These are phyloP conservation scores for Puccinia horiana DNA, from an alignment of 1,284 basidiomycete genomes.

Conservation along the genomic window DNA sequence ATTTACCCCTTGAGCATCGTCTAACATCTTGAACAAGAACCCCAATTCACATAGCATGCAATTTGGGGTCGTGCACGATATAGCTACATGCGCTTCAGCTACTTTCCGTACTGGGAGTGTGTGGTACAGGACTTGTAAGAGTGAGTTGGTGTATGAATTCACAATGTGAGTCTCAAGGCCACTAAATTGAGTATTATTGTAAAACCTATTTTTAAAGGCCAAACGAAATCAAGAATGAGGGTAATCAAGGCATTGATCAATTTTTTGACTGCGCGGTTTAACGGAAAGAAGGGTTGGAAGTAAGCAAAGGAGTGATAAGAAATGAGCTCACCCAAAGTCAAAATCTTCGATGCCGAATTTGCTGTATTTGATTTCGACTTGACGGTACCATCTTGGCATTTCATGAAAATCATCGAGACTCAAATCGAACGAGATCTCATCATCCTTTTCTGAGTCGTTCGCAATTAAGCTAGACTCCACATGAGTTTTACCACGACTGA, in stretches of 20 bases:
- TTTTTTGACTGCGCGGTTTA: background rate
- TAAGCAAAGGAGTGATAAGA: background rate
- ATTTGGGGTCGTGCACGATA: conserved; percentile 80
- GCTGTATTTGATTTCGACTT: conserved; percentile 96
- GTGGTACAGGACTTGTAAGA: conserved; percentile 89
- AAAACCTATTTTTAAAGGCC: conserved; percentile 73
- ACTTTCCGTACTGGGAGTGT: conserved; percentile 73
- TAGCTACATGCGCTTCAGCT: conserved; percentile 87
- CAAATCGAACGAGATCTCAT: conserved; percentile 31
- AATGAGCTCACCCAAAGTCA: conserved; percentile 76
- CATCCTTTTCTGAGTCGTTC: conserved; percentile 48
- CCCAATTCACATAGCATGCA: conserved; percentile 94
- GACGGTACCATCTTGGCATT: conserved; percentile 79
- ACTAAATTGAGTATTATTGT: conserved; percentile 83
- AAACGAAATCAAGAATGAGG: no score
- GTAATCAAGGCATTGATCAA: conserved; percentile 27
- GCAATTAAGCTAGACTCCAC: conserved; percentile 49
- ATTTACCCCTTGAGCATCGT: conserved; percentile 89
- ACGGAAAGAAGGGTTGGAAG: background rate
- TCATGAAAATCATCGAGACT: conserved; percentile 57
- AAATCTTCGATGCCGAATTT: conserved; percentile 99
- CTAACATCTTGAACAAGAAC: conserved; percentile 91
- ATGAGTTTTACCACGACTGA: conserved; percentile 56
- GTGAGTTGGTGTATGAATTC: conserved; percentile 93
- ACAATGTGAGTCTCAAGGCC: conserved; percentile 96